Evolutionary conservation across 495 filamentous ascomycete species (phyloP).

Genomic region (Aspergillus nanangensis): DNA sequence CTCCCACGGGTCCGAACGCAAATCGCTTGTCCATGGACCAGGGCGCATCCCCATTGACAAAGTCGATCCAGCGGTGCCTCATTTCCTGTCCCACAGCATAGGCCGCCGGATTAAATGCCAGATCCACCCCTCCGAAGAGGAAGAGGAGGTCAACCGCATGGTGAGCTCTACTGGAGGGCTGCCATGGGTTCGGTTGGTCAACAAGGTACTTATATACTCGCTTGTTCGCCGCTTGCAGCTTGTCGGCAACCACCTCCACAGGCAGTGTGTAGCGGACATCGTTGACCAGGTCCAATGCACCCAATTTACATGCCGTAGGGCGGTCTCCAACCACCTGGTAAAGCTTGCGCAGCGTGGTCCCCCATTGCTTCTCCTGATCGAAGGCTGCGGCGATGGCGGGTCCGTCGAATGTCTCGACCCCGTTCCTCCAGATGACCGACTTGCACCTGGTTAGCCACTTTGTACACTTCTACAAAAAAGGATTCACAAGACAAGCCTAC

Average conservation of each 20-base stretch:
- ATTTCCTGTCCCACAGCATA: conserved; percentile 26
- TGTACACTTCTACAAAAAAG: not conserved
- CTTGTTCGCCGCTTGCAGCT: conserved; percentile 23
- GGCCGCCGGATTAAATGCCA: conserved; percentile 29
- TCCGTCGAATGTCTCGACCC: conserved; percentile 27
- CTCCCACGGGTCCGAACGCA: conserved; percentile 32
- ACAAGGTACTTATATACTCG: conserved; percentile 35
- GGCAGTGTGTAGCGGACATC: conserved; percentile 31
- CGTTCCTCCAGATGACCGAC: conserved; percentile 41
- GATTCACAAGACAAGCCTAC: conserved; percentile 15
- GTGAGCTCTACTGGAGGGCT: conserved; percentile 36
- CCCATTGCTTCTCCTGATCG: conserved; percentile 23
- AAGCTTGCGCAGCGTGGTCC: conserved; percentile 28
- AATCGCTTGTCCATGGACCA: conserved; percentile 25
- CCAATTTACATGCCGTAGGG: conserved; percentile 34
- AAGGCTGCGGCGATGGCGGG: conserved; percentile 28
- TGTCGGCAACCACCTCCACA: conserved; percentile 30
- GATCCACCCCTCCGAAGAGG: conserved; percentile 31
- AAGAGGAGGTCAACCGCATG: conserved; percentile 43
- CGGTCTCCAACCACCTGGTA: conserved; percentile 32
- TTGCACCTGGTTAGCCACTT: conserved; percentile 1
- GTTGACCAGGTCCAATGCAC: conserved; percentile 32
- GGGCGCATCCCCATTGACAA: conserved; percentile 26
- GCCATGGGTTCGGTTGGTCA: conserved; percentile 42
- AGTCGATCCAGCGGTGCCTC: conserved; percentile 30